Conservation (phyloP, 2,329 filamentous ascomycete genomes). For the Aspergillus fumigatiaffinis region DNA sequence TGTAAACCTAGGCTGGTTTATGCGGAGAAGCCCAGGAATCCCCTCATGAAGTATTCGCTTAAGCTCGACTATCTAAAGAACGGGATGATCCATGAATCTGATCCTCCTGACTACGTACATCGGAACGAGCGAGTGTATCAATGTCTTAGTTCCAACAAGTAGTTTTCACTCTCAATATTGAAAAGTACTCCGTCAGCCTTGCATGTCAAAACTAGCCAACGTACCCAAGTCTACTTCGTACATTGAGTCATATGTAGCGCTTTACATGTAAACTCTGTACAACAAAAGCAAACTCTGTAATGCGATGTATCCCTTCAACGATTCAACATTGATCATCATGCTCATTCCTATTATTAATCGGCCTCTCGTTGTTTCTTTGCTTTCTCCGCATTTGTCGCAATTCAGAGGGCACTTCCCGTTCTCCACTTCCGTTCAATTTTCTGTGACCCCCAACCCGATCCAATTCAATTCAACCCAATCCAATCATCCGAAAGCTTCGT, state of each 20-base stretch:
- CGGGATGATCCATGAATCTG: too few species aligned
- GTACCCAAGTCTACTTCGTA: background rate
- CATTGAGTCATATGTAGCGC: background rate
- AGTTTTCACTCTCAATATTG: too few species aligned
- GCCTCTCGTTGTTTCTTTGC: slow-evolving; percentile 3
- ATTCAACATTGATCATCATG: background rate
- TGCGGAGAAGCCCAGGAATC: background rate
- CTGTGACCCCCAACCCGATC: slow-evolving; percentile 3
- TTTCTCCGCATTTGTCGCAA: slow-evolving; percentile 20
- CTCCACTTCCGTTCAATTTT: slow-evolving; percentile 12
- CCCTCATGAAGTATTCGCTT: background rate
- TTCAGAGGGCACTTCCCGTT: slow-evolving; percentile 20
- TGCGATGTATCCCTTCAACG: background rate
- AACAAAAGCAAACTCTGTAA: background rate
- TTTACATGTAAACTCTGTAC: background rate
- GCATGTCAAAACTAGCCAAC: background rate
- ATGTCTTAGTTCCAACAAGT: too few species aligned
- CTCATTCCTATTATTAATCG: slow-evolving; percentile 1
- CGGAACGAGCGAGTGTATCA: too few species aligned
- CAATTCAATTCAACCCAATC: slow-evolving; percentile 8
- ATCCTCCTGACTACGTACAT: too few species aligned
- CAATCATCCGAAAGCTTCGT: slow-evolving; percentile 21
- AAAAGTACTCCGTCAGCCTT: background rate
- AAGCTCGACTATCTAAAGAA: background rate
- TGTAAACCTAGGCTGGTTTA: background rate